Percentiles rank a stretch among this genome's conserved stretches.
Conservation (phyloP, 2,329 filamentous ascomycete species). For the Metarhizium anisopliae region DNA sequence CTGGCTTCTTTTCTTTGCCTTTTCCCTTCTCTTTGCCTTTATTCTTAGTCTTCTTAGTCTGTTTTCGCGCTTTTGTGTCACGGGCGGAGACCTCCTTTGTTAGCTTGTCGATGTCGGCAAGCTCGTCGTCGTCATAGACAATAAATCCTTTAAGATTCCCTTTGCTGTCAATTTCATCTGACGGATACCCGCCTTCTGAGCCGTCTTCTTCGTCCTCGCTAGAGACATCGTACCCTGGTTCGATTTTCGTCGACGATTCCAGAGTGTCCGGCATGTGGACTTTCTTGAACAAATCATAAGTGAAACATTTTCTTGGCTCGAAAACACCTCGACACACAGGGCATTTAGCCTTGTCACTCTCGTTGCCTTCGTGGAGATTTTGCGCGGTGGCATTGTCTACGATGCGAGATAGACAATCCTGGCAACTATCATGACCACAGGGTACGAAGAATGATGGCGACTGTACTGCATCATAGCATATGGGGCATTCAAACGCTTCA, state of each 20-base stretch:
- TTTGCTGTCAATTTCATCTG: slow-evolving; percentile 13
- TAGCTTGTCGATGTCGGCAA: slow-evolving; percentile 7
- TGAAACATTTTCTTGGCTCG: slow-evolving; percentile 61
- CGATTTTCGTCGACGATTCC: no score
- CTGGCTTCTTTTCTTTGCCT: no score
- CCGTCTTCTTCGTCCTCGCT: slow-evolving; percentile 12
- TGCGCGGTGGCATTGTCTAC: slow-evolving; percentile 48
- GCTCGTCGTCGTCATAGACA: slow-evolving; percentile 14
- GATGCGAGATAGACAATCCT: slow-evolving; percentile 65
- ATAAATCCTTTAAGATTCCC: slow-evolving; percentile 25
- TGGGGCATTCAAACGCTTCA: slow-evolving; percentile 66
- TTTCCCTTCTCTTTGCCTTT: no score
- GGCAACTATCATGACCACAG: slow-evolving; percentile 74
- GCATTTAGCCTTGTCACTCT: slow-evolving; percentile 52
- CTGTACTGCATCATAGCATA: slow-evolving; percentile 67
- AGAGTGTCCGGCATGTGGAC: no score
- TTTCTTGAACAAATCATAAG: slow-evolving; percentile 63
- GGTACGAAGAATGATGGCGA: slow-evolving; percentile 74
- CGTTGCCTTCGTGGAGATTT: slow-evolving; percentile 50
- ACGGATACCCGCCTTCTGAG: slow-evolving; percentile 10
- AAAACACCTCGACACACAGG: slow-evolving; percentile 65
- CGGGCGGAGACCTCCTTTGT: slow-evolving; percentile 11
- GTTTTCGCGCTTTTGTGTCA: slow-evolving; percentile 1
- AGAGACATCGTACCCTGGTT: no score
- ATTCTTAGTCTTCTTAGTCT: no score